Evolutionary conservation across 2,329 filamentous ascomycete genomes (phyloP), one percentile per base, ranked within the genome.

Genomic region (Penicillium digitatum): DNA sequence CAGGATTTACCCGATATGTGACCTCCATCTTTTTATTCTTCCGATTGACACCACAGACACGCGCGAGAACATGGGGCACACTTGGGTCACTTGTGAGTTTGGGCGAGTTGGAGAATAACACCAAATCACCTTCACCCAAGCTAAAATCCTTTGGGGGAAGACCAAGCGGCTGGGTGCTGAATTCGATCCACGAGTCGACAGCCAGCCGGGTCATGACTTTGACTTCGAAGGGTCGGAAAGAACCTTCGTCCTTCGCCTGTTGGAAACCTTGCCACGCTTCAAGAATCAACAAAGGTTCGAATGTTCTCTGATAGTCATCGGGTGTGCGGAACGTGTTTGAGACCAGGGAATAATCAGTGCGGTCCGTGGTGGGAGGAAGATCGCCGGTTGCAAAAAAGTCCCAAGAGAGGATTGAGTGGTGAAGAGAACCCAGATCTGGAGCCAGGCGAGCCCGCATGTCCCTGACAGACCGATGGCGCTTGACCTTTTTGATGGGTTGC

Each of bases 221-320:
- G 72, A 97, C 85, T 57, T 91, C 90, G 67, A 96, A 95, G 0
- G 89, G 79, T 68, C 87, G 90, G 60, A 86, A 85, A 20, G 83
- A 88, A 45, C 87, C 84, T 72, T 99, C 94, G 66, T 96, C 90
- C 70, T 92, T 92, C 20, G 89, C 84, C 47, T 90, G 92, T 48
- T 95, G 87, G 70, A 99, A 94, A 5, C 89, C 89, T 69, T 95
- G 89, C 94, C 94, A 99, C 29, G 93, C 93, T 77, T 99, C 94
- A 26, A 95, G 87, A 29, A 94, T 85, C 32, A 99, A 81, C 22
- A 99, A 79, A 6, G 93, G 92, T 62, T 95, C 87, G 72, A 99
- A 99, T 0, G 91, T 96, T 56, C 84, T 81, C 70, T 95, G 89
- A 70, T 99, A 99, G 47, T 89, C 86, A 40, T 77, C 76, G 0